phyloP scores from a whole-genome alignment of 2,329 filamentous ascomycete species.

The Colletotrichum sp. region DNA sequence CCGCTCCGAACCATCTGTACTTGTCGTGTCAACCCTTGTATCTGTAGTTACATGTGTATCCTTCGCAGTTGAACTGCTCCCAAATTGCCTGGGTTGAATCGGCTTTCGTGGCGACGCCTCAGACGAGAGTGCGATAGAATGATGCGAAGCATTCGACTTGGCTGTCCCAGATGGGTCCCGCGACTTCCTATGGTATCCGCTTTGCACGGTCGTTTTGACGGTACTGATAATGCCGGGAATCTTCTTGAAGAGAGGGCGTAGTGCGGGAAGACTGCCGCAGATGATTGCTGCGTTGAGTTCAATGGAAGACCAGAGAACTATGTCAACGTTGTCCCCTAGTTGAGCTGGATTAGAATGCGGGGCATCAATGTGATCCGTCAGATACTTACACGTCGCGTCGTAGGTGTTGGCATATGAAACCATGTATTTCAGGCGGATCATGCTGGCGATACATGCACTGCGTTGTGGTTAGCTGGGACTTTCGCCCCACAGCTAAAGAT shows the following conservation, averaged over 20 bases:
- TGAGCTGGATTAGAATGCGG: neutral
- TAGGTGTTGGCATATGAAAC: constrained; percentile 7
- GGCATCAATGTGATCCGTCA: neutral
- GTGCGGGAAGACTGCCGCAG: constrained; percentile 46
- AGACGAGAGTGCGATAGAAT: neutral
- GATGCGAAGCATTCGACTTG: neutral
- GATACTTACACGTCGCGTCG: constrained; percentile 7
- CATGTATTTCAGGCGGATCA: constrained; percentile 21
- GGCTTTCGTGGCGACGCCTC: neutral
- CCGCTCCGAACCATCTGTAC: neutral
- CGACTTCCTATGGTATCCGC: neutral
- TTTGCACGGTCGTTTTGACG: neutral
- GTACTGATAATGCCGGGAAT: neutral
- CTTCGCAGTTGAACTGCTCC: neutral
- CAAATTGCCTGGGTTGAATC: neutral
- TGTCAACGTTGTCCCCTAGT: constrained; percentile 28
- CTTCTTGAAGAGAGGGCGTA: constrained; percentile 36
- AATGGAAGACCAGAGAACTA: constrained; percentile 34
- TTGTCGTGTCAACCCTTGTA: neutral
- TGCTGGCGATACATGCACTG: constrained; percentile 23
- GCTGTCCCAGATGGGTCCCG: neutral
- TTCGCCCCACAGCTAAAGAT: rapidly evolving
- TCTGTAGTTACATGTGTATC: neutral
- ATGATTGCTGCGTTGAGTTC: constrained; percentile 40
- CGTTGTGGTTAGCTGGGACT: neutral